Percentiles rank a stretch among this genome's conserved stretches.
Conservation (phyloP, 1,284 basidiomycete species). For the Ganoderma lucidum region DNA sequence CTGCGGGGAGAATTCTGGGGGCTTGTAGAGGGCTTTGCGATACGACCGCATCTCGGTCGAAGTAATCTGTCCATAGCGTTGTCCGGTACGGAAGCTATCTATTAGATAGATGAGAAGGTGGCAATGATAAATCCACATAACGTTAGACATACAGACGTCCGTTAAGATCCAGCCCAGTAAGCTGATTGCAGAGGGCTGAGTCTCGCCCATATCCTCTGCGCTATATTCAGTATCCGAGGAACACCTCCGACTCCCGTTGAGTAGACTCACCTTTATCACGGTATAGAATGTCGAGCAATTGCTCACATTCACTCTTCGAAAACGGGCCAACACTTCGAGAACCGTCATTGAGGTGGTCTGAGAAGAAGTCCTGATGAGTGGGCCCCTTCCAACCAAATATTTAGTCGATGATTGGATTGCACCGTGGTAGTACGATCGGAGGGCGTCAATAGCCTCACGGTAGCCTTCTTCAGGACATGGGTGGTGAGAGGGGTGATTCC, state of each 20-base stretch:
- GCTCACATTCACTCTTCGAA: constrained; percentile 59
- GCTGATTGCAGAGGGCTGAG: constrained; percentile 17
- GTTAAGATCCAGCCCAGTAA: constrained; percentile 36
- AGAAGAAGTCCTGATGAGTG: not conserved
- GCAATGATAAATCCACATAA: not conserved
- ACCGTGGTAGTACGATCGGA: constrained; percentile 58
- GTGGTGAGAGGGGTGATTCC: constrained; percentile 55
- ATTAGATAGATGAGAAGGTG: not conserved
- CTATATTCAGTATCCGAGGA: not conserved
- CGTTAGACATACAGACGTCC: constrained; percentile 48
- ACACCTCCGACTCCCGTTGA: not conserved
- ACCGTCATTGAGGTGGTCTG: constrained; percentile 55
- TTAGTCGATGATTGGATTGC: constrained; percentile 25
- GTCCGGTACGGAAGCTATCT: constrained; percentile 54
- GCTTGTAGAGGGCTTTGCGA: constrained; percentile 34
- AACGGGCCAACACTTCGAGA: constrained; percentile 54
- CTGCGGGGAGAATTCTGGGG: constrained; percentile 28
- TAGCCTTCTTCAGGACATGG: constrained; percentile 49
- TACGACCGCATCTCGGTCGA: constrained; percentile 42
- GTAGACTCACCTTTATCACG: constrained; percentile 35
- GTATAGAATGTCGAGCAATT: constrained; percentile 49
- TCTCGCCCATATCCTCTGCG: not conserved
- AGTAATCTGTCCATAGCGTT: constrained; percentile 52
- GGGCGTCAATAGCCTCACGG: constrained; percentile 55
- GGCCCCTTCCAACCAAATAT: not conserved